A percentile compares a stretch with the other conserved stretches of the same genome.
Evolutionary conservation across 257 asterid species (phyloP).

Genomic region (Capsicum chinense): DNA sequence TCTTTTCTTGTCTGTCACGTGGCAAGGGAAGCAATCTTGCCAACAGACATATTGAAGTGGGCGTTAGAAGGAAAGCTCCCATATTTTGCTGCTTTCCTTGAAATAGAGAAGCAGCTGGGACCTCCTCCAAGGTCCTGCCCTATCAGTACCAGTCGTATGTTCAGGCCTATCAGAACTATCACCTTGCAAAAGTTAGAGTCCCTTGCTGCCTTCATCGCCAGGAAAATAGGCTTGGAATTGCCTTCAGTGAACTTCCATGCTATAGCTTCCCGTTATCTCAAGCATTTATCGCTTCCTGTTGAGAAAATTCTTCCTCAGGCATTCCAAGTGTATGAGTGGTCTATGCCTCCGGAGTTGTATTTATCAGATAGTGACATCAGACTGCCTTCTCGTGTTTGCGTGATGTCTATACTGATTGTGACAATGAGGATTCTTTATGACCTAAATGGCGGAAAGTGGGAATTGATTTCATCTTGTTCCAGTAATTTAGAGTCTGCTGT

Average conservation of each 20-base stretch:
- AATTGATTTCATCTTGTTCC: constrained; percentile 52
- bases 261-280: constrained; percentile 64
- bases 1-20: constrained; percentile 75
- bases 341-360: constrained; percentile 68
- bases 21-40: constrained; percentile 72
- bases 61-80: constrained; percentile 82
- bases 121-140: constrained; percentile 61
- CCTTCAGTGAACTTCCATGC: constrained; percentile 80
- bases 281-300: constrained; percentile 56
- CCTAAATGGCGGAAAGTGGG: constrained; percentile 87
- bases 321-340: constrained; percentile 71
- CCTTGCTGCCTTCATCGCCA: constrained; percentile 63
- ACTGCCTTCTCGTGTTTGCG: constrained; percentile 70
- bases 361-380: constrained; percentile 57
- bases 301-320: constrained; percentile 60
- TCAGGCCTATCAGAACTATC: constrained; percentile 56
- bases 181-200: constrained; percentile 78
- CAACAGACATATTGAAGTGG: constrained; percentile 79
- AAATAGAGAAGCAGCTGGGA: constrained; percentile 68
- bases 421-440: constrained; percentile 61
- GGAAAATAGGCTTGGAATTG: constrained; percentile 61
- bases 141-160: constrained; percentile 60
- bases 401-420: constrained; percentile 77
- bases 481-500: constrained; percentile 30
- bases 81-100: constrained; percentile 66